phyloP scores from a whole-genome alignment of 768 basidiomycete species.

The Russula vinacea region DNA sequence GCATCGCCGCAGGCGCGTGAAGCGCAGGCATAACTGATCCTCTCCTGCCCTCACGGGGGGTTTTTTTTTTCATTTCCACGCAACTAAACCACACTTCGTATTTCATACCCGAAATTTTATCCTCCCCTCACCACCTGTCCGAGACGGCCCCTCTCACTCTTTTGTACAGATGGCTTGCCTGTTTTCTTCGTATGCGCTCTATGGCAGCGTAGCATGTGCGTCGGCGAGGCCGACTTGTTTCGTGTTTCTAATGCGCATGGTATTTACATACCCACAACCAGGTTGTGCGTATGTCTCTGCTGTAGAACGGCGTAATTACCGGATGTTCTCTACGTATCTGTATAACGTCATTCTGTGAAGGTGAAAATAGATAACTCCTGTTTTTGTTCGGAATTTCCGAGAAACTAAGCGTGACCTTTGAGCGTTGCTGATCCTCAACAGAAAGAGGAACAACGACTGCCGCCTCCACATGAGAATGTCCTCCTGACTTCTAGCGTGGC shows the following conservation, averaged over 20 bases:
- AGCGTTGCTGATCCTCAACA: not conserved
- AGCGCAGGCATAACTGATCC: not conserved
- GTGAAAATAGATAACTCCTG: not conserved
- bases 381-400: not conserved
- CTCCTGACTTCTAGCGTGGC: too few species aligned
- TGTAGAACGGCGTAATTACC: slow-evolving; percentile 2
- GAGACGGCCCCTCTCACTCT: not conserved
- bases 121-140: not conserved
- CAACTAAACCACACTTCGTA: not conserved
- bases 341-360: not conserved
- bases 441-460: too few species aligned
- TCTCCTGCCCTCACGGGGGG: not conserved
- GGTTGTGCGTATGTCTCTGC: not conserved
- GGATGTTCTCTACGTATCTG: not conserved
- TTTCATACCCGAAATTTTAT: not conserved
- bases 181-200: not conserved
- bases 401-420: not conserved
- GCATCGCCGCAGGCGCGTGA: slow-evolving; percentile 2
- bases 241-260: not conserved
- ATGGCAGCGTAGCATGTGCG: slow-evolving; percentile 3
- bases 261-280: slow-evolving; percentile 12
- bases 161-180: not conserved
- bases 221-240: slow-evolving; percentile 15
- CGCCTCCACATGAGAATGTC: too few species aligned
- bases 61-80: not conserved